Evolutionary conservation across 2,329 filamentous ascomycete genomes (phyloP).

Genomic region (Penicillium vulpinum): DNA sequence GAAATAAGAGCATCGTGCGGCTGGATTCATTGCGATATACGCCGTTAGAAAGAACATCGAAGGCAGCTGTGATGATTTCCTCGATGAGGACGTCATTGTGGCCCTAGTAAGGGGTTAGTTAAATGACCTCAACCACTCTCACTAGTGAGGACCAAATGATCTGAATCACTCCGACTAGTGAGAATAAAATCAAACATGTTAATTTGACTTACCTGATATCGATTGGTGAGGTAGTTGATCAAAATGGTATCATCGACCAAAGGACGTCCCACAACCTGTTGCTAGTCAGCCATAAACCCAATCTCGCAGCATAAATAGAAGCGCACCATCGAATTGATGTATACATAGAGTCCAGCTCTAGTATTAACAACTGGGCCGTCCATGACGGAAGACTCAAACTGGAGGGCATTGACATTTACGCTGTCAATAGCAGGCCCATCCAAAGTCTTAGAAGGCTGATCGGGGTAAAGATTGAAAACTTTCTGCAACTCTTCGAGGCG

Average conservation of each 20-base stretch:
- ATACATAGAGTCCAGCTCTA: slow-evolving; percentile 79
- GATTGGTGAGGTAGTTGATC: slow-evolving; percentile 76
- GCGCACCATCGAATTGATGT: slow-evolving; percentile 73
- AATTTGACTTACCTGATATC: slow-evolving; percentile 66
- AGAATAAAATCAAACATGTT: neutral
- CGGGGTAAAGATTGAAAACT: slow-evolving; percentile 42
- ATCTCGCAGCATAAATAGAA: neutral
- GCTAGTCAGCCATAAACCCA: slow-evolving; percentile 32
- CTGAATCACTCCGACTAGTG: neutral
- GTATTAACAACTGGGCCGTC: slow-evolving; percentile 74
- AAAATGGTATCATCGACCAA: slow-evolving; percentile 78
- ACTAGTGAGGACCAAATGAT: neutral
- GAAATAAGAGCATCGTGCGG: slow-evolving; percentile 68
- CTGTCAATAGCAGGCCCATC: slow-evolving; percentile 46
- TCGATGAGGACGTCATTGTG: slow-evolving; percentile 75
- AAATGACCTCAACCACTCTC: neutral
- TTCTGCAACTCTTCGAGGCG: slow-evolving; percentile 44
- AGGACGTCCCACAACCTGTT: slow-evolving; percentile 75
- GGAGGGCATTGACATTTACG: slow-evolving; percentile 49
- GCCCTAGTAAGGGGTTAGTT: slow-evolving; percentile 52
- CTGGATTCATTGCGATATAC: slow-evolving; percentile 68
- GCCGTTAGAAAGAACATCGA: slow-evolving; percentile 85
- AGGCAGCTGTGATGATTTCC: slow-evolving; percentile 82
- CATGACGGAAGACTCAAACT: slow-evolving; percentile 55
- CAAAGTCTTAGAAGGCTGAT: slow-evolving; percentile 45